These are phyloP conservation scores for Dalbergia cochinchinensis DNA, from an alignment of 306 rosid genomes.

Conservation along the genomic window DNA sequence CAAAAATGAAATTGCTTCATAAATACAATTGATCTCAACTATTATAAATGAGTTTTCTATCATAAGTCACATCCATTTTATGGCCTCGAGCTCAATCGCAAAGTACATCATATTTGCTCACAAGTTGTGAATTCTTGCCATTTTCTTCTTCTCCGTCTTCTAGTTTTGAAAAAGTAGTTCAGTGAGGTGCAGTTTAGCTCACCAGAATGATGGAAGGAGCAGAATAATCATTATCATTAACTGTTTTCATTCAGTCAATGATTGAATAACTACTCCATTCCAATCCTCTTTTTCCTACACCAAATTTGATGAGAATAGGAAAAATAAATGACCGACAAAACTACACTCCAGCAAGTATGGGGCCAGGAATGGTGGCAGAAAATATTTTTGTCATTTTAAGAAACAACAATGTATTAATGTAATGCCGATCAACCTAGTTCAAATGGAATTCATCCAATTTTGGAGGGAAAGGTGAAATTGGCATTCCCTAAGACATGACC, in stretches of 20 bases:
- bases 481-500: background rate
- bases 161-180: conserved; percentile 13
- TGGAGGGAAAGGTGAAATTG: conserved; percentile 15
- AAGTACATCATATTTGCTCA: background rate
- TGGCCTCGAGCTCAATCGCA: conserved; percentile 7
- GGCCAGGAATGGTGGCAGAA: background rate
- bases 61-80: background rate
- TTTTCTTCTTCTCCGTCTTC: background rate
- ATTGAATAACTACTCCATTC: background rate
- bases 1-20: background rate
- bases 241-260: conserved; percentile 15
- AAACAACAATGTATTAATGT: background rate
- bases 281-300: background rate
- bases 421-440: background rate
- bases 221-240: conserved; percentile 23
- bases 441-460: conserved; percentile 16
- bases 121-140: background rate
- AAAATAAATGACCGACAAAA: background rate
- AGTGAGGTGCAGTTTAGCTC: background rate
- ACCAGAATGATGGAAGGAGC: background rate
- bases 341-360: background rate
- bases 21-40: background rate
- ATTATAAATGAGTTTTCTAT: conserved; percentile 32
- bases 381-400: background rate
- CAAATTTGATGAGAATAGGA: background rate